Evolutionary conservation across 1,139 yeast genomes (phyloP).

Genomic region (Groenewaldozyma auringiensis): DNA sequence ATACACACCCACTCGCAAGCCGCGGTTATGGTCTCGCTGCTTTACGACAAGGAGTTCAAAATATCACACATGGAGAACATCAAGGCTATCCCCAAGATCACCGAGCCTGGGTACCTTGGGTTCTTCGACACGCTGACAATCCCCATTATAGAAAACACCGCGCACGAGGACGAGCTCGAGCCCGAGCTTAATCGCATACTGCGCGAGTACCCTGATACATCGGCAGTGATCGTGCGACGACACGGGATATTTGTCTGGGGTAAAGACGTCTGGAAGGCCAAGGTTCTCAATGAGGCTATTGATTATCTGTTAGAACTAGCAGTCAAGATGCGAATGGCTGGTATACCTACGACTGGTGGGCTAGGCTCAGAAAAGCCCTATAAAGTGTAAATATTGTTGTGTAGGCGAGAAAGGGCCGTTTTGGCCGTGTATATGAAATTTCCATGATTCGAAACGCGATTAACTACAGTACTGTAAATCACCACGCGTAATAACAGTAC

Average conservation of each 20-base stretch:
- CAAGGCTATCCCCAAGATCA: conserved; percentile 75
- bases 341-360: conserved; percentile 23
- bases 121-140: conserved; percentile 69
- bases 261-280: conserved; percentile 84
- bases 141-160: conserved; percentile 87
- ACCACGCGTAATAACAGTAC: too few species aligned
- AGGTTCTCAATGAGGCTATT: conserved; percentile 84
- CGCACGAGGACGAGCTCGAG: conserved; percentile 81
- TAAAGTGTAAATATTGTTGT: conserved; percentile 5
- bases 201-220: conserved; percentile 58
- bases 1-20: conserved; percentile 88
- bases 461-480: too few species aligned
- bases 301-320: conserved; percentile 84
- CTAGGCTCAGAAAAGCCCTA: conserved; percentile 20
- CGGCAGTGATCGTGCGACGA: conserved; percentile 84
- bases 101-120: conserved; percentile 61
- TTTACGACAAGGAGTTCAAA: conserved; percentile 62
- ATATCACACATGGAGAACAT: conserved; percentile 85
- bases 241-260: conserved; percentile 98
- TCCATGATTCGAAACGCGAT: too few species aligned
- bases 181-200: conserved; percentile 55
- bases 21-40: conserved; percentile 73
- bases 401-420: too few species aligned
- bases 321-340: conserved; percentile 52
- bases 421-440: too few species aligned